Evolutionary conservation across 2,329 filamentous ascomycete genomes (phyloP).

Genomic region (Trichoderma guizhouense): DNA sequence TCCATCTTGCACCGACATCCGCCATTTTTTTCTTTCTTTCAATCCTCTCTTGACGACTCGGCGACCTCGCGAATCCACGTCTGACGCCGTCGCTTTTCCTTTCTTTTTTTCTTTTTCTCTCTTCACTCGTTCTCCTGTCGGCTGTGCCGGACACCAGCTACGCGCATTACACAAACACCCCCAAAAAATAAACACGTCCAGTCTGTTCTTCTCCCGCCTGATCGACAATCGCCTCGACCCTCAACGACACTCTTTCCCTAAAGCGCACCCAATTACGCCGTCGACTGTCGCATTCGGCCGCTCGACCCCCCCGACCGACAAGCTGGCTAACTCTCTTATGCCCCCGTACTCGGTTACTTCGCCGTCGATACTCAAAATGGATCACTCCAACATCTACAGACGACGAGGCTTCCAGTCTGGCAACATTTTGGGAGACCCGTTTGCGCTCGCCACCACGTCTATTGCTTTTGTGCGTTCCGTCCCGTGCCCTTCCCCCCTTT

Average conservation of each 20-base stretch:
- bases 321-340: conserved; percentile 51
- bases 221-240: conserved; percentile 4
- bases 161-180: neutral
- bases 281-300: conserved; percentile 9
- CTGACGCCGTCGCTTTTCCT: neutral
- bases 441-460: conserved; percentile 89
- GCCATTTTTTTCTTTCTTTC: conserved; percentile 4
- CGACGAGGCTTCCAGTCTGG: conserved; percentile 68
- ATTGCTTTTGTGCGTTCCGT: conserved; percentile 71
- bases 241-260: conserved; percentile 12
- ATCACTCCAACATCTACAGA: conserved; percentile 60
- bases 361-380: conserved; percentile 78
- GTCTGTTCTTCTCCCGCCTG: neutral
- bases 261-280: neutral
- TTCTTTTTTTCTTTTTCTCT: neutral
- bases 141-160: conserved; percentile 17
- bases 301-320: conserved; percentile 7
- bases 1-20: conserved; percentile 6
- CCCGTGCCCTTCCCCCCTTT: neutral
- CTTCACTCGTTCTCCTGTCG: conserved; percentile 13
- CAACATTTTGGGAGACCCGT: conserved; percentile 94
- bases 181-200: neutral
- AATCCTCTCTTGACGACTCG: neutral
- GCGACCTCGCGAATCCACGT: neutral
- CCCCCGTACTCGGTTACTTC: conserved; percentile 69